phyloP scores from a whole-genome alignment of 2,329 filamentous ascomycete species.

The Cercospora sesami region DNA sequence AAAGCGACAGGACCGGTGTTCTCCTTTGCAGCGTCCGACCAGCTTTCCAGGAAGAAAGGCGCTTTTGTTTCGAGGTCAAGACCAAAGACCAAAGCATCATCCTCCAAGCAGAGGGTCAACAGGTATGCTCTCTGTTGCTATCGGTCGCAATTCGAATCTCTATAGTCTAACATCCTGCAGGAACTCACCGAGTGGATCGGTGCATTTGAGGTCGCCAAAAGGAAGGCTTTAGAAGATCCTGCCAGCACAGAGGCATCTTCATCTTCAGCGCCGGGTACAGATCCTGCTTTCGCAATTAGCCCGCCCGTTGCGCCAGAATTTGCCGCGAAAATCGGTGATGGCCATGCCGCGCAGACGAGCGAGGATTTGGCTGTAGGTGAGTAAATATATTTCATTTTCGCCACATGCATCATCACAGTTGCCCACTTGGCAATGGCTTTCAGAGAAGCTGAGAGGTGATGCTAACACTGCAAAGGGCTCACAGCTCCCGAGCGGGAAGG shows the following conservation, averaged over 20 bases:
- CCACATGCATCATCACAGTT: neutral
- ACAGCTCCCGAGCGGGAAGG: slow-evolving; percentile 50
- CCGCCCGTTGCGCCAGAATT: slow-evolving; percentile 87
- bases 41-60: slow-evolving; percentile 84
- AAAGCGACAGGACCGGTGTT: slow-evolving; percentile 94
- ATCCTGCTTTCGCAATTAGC: slow-evolving; percentile 88
- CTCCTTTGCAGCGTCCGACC: slow-evolving; percentile 90
- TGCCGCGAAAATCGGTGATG: slow-evolving; percentile 73
- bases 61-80: slow-evolving; percentile 98
- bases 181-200: slow-evolving; percentile 95
- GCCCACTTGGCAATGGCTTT: neutral
- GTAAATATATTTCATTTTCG: neutral
- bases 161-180: slow-evolving; percentile 31
- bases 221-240: slow-evolving; percentile 79
- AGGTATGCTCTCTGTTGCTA: slow-evolving; percentile 42
- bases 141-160: neutral
- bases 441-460: neutral
- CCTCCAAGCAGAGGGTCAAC: slow-evolving; percentile 91
- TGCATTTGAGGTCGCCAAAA: slow-evolving; percentile 91
- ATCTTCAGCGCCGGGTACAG: slow-evolving; percentile 48
- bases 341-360: slow-evolving; percentile 56
- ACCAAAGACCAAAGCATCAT: slow-evolving; percentile 90
- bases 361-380: slow-evolving; percentile 66
- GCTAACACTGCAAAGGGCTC: slow-evolving; percentile 1
- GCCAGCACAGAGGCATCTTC: slow-evolving; percentile 52